phyloP scores from a whole-genome alignment of 208 protist genomes.

The Trypanosoma avium region DNA sequence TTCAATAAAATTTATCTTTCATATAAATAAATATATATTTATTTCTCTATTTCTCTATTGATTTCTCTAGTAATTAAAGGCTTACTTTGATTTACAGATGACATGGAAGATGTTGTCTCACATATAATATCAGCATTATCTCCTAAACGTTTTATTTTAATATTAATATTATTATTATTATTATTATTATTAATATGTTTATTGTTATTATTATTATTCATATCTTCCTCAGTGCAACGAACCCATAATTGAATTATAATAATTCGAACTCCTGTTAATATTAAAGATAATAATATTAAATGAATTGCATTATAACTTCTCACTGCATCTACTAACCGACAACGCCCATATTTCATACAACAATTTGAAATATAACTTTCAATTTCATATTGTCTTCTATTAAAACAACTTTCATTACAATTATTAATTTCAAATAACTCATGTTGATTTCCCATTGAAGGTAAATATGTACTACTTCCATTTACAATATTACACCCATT shows the following conservation, averaged over 20 bases:
- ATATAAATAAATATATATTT: too few species aligned
- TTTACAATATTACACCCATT: conserved; percentile 24
- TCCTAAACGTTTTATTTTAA: too few species aligned
- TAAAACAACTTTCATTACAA: conserved; percentile 41
- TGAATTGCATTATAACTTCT: conserved; percentile 45
- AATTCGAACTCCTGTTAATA: conserved; percentile 33
- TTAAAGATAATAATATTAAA: conserved; percentile 34
- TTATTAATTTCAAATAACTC: conserved; percentile 40
- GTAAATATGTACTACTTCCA: conserved; percentile 37
- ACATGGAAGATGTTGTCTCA: too few species aligned
- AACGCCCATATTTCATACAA: conserved; percentile 52
- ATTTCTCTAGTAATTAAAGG: too few species aligned
- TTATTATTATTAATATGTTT: too few species aligned
- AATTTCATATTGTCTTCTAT: conserved; percentile 3
- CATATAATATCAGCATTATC: too few species aligned
- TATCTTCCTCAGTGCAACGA: conserved; percentile 18
- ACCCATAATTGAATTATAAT: conserved; percentile 37
- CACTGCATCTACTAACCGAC: conserved; percentile 47
- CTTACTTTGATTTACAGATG: too few species aligned
- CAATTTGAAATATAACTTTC: conserved; percentile 31
- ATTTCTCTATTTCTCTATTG: not conserved
- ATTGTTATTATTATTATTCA: too few species aligned
- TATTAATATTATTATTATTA: too few species aligned
- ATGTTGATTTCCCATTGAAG: conserved; percentile 24
- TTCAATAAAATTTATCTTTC: too few species aligned